phyloP scores from a whole-genome alignment of 2,329 filamentous ascomycete species.

The Rutstroemia sp. region DNA sequence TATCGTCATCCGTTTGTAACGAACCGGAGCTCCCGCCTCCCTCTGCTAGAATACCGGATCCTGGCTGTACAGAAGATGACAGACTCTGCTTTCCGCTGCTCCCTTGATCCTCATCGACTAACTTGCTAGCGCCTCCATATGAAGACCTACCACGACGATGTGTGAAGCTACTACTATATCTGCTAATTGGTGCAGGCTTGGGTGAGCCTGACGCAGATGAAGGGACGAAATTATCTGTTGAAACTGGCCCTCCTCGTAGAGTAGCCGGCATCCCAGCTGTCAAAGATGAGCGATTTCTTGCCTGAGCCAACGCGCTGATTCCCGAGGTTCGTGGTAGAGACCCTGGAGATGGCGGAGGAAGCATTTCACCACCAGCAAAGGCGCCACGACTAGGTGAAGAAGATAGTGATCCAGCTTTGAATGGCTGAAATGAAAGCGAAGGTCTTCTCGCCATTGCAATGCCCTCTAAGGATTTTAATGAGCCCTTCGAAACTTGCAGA shows the following conservation, averaged over 20 bases:
- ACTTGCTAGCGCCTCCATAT: conserved; percentile 61
- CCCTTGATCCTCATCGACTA: conserved; percentile 61
- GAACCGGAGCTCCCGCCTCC: conserved; percentile 60
- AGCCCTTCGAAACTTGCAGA: conserved; percentile 26
- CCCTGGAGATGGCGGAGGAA: conserved; percentile 45
- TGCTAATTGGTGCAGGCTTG: conserved; percentile 66
- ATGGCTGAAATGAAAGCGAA: conserved; percentile 87
- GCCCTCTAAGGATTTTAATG: conserved; percentile 41
- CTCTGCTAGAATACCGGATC: conserved; percentile 72
- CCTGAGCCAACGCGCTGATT: conserved; percentile 44
- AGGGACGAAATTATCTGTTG: conserved; percentile 53
- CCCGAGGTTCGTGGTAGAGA: conserved; percentile 43
- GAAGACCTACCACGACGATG: conserved; percentile 75
- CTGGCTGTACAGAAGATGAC: conserved; percentile 63
- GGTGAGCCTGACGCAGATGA: conserved; percentile 69
- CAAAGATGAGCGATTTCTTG: conserved; percentile 63
- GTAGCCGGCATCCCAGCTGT: conserved; percentile 71
- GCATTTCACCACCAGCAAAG: conserved; percentile 20
- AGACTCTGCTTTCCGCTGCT: conserved; percentile 78
- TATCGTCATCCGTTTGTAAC: conserved; percentile 73
- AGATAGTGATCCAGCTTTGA: conserved; percentile 93
- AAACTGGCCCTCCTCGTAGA: conserved; percentile 56
- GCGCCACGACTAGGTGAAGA: conserved; percentile 60
- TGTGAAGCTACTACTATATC: conserved; percentile 91
- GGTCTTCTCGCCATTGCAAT: conserved; percentile 54